These are phyloP conservation scores for Sanghuangporus sanghuang DNA, from an alignment of 1,284 basidiomycete species.

Conservation along the genomic window DNA sequence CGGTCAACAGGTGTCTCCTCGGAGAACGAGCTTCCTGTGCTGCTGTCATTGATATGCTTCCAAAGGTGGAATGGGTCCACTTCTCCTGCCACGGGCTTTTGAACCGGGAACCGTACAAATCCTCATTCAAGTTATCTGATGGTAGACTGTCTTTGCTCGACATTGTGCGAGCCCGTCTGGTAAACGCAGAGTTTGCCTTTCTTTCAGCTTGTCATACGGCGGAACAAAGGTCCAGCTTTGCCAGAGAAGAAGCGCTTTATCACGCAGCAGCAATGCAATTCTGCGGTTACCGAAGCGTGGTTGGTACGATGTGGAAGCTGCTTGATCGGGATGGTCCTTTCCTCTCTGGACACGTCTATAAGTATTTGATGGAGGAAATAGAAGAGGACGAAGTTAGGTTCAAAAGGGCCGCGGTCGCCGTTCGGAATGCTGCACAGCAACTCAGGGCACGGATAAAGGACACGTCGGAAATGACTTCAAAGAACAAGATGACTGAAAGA, in stretches of 20 bases:
- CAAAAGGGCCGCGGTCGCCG: background rate
- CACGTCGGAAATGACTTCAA: background rate
- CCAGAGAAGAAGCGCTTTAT: constrained; percentile 31
- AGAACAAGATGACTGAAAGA: background rate
- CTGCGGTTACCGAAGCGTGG: constrained; percentile 30
- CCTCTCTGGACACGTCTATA: background rate
- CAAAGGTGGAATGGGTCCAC: background rate
- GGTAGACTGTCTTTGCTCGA: constrained; percentile 22
- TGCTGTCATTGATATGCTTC: background rate
- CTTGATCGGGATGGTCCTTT: constrained; percentile 22
- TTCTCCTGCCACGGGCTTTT: background rate
- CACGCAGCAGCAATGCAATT: constrained; percentile 32
- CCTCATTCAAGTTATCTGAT: background rate
- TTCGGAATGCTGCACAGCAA: background rate
- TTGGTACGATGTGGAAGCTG: constrained; percentile 38
- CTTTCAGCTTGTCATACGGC: constrained; percentile 29
- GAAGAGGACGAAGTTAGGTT: background rate
- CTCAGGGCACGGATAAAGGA: background rate
- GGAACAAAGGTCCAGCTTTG: background rate
- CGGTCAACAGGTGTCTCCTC: background rate
- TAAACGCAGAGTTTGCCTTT: constrained; percentile 32
- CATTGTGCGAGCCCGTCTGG: constrained; percentile 23
- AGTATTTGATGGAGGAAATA: background rate
- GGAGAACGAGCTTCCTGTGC: background rate
- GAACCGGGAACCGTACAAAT: background rate